Evolutionary conservation across 257 asterid species (phyloP), one percentile per base, ranked within the genome.

Genomic region (Marsdenia floribunda): DNA sequence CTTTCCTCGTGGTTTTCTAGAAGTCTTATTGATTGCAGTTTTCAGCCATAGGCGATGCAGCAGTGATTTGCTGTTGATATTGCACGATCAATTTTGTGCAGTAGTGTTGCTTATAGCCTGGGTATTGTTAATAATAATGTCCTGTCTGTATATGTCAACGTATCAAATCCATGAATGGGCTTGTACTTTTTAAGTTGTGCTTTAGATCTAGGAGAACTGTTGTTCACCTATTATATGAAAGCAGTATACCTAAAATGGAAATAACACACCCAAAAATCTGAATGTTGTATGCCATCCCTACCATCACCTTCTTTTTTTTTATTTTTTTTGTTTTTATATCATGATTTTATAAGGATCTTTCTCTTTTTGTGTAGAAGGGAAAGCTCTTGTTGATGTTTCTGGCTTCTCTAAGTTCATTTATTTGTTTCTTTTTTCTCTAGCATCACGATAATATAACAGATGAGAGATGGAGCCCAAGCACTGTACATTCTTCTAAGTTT

Each of bases 401-500:
- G 72, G 54, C 69, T 52, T 78, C 76, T 58, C 70, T 69, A 52
- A 61, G 77, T 50, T 70, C 14, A 29, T 29, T 29, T 22, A 55
- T 68, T 37, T 29, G 75, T 33, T 78, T 35, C 24, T 77, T 42
- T 64, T 61, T 76, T 74, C 42, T 75, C 75, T 79, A 94, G 98
- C 81, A 75, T 81, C 78, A 76, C 50, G 88, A 60, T 61, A 70
- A 73, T 80, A 85, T 84, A 70, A 82, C 82, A 53, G 91, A 82
- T 69, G 93, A 85, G 47, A 71, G 82, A 72, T 75, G 87, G 90
- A 81, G 76, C 82, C 82, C 87, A 69, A 80, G 68, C 47, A 44
- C 88, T 75, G 84, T 60, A 47, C 88, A 81, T 57, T 84, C 96
- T 5, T 91, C 98, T 3, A 93, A 91, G 85, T 86, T 93, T 84